Conservation (phyloP, 176 grass and related monocot species). For the Pharus latifolius region DNA sequence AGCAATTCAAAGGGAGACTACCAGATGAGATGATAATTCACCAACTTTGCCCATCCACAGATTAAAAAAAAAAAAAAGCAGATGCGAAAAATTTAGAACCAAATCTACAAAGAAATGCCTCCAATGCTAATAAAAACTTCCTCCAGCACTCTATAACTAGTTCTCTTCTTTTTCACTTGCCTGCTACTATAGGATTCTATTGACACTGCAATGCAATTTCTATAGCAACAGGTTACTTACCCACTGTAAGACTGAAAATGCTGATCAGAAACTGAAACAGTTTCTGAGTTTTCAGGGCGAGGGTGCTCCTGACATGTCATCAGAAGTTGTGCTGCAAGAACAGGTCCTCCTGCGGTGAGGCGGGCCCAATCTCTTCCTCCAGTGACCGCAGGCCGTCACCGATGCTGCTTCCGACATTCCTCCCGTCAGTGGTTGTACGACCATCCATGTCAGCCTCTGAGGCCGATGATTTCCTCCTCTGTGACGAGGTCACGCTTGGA, state of each 20-base stretch:
- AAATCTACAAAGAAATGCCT: constrained; percentile 32
- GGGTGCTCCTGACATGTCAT: constrained; percentile 24
- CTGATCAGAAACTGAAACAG: neutral
- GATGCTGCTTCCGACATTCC: constrained; percentile 43
- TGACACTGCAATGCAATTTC: neutral
- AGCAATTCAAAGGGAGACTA: neutral
- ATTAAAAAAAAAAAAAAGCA: constrained; percentile 6
- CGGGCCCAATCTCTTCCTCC: constrained; percentile 89
- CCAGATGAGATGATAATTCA: neutral
- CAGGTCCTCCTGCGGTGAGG: constrained; percentile 75
- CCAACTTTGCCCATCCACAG: neutral
- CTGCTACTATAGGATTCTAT: neutral
- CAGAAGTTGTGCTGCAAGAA: constrained; percentile 99
- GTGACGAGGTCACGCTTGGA: constrained; percentile 88
- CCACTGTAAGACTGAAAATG: constrained; percentile 13
- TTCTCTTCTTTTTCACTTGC: neutral
- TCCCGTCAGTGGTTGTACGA: constrained; percentile 59
- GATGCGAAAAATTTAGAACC: too few relatives aligned
- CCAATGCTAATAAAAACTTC: constrained; percentile 6
- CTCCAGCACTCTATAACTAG: constrained; percentile 16
- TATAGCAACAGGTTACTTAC: constrained; percentile 24
- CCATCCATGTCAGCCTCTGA: constrained; percentile 79
- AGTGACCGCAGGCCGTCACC: constrained; percentile 67
- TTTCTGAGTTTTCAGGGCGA: neutral
- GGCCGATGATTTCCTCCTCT: constrained; percentile 88